Percentiles rank a stretch among this genome's conserved stretches.
Evolutionary conservation across 495 filamentous ascomycete genomes (phyloP).

Genomic region (Articulospora tetracladia): DNA sequence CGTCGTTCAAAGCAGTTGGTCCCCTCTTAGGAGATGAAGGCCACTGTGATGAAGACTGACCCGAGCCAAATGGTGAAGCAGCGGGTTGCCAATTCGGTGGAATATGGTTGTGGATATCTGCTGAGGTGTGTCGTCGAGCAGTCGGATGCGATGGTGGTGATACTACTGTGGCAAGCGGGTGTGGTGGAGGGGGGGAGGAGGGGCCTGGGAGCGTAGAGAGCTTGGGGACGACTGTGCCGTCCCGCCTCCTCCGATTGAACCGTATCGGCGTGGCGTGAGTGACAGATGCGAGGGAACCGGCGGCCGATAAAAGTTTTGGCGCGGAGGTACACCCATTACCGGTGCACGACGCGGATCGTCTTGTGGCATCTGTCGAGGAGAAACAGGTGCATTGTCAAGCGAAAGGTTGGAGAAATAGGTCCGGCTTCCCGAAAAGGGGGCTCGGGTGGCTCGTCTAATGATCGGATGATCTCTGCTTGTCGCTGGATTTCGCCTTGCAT

Average conservation of each 20-base stretch:
- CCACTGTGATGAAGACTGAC: slow-evolving; percentile 74
- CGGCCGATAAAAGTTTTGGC: slow-evolving; percentile 63
- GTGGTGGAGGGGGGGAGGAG: slow-evolving; percentile 64
- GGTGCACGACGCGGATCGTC: slow-evolving; percentile 70
- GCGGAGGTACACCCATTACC: slow-evolving; percentile 35
- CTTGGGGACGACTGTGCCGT: slow-evolving; percentile 66
- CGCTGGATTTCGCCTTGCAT: slow-evolving; percentile 85
- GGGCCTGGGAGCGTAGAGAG: slow-evolving; percentile 66
- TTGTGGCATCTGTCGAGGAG: slow-evolving; percentile 85
- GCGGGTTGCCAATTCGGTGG: slow-evolving; percentile 79
- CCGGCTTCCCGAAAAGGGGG: slow-evolving; percentile 68
- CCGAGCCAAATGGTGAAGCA: slow-evolving; percentile 69
- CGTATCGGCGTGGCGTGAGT: slow-evolving; percentile 75
- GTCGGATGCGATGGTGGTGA: slow-evolving; percentile 69
- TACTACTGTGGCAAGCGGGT: slow-evolving; percentile 71
- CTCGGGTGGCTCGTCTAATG: slow-evolving; percentile 72
- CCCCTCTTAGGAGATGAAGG: slow-evolving; percentile 77
- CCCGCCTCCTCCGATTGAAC: slow-evolving; percentile 66
- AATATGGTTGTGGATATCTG: slow-evolving; percentile 77
- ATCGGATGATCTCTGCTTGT: slow-evolving; percentile 69
- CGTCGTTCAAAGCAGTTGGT: slow-evolving; percentile 50
- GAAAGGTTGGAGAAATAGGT: slow-evolving; percentile 71
- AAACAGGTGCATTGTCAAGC: slow-evolving; percentile 74
- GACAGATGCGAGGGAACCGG: slow-evolving; percentile 75
- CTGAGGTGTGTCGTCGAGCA: slow-evolving; percentile 86